Evolutionary conservation across 768 basidiomycete genomes (phyloP).

Genomic region (Tylopilus sp.): DNA sequence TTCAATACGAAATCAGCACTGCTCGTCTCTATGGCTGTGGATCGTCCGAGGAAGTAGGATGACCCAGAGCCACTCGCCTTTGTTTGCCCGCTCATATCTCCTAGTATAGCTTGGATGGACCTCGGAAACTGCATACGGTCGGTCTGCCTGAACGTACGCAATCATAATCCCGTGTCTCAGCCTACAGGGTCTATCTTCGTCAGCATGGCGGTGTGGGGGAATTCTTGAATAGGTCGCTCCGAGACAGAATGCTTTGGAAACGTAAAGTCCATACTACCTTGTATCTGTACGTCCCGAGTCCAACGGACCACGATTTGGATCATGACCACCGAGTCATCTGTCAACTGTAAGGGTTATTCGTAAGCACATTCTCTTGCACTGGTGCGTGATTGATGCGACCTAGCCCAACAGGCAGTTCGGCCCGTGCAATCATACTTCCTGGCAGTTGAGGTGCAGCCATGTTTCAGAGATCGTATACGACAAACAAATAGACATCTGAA

Average conservation of each 20-base stretch:
- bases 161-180: not conserved
- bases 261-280: conserved; percentile 11
- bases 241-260: conserved; percentile 6
- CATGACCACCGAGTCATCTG: conserved; percentile 44
- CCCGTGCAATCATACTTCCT: conserved; percentile 22
- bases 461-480: not conserved
- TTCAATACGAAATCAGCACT: conserved; percentile 22
- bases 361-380: conserved; percentile 23
- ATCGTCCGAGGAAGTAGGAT: conserved; percentile 22
- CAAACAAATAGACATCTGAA: not conserved
- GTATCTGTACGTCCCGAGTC: conserved; percentile 48
- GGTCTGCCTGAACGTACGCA: not conserved
- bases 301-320: conserved; percentile 43
- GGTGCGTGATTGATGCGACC: not conserved
- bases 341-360: conserved; percentile 50
- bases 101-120: conserved; percentile 17
- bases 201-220: conserved; percentile 9
- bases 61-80: not conserved
- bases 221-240: conserved; percentile 14
- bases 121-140: conserved; percentile 20
- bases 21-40: conserved; percentile 21
- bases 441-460: conserved; percentile 28
- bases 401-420: conserved; percentile 11
- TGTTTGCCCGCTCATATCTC: not conserved
- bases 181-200: conserved; percentile 7